Percentiles rank a stretch among this genome's conserved stretches.
Evolutionary conservation across 2,329 filamentous ascomycete genomes (phyloP).

Genomic region (Aspergillus neotritici): DNA sequence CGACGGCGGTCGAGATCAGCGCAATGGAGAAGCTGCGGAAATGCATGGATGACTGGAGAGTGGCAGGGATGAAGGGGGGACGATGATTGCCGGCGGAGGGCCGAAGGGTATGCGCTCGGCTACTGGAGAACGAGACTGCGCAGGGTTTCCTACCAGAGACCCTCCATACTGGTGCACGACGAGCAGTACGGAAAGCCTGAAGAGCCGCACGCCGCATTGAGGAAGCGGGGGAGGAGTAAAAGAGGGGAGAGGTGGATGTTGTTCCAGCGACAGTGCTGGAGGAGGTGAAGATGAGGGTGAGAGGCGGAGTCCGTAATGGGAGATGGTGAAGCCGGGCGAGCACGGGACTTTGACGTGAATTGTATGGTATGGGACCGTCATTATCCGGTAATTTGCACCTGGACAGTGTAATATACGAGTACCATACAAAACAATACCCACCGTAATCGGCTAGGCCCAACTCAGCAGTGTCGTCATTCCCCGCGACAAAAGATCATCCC

Average conservation of each 20-base stretch:
- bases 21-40: constrained; percentile 45
- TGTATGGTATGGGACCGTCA: constrained; percentile 6
- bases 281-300: constrained; percentile 4
- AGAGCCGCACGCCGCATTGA: constrained; percentile 46
- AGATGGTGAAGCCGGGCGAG: background rate
- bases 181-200: constrained; percentile 45
- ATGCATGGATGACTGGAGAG: constrained; percentile 44
- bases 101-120: constrained; percentile 34
- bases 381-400: background rate
- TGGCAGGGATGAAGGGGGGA: constrained; percentile 29
- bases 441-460: constrained; percentile 20
- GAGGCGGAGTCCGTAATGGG: background rate
- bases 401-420: constrained; percentile 1
- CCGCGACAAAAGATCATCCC: constrained; percentile 14
- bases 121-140: constrained; percentile 33
- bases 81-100: constrained; percentile 31
- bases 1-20: constrained; percentile 44
- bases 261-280: constrained; percentile 6
- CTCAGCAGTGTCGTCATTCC: constrained; percentile 31
- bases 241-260: constrained; percentile 5
- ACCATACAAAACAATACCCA: background rate
- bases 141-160: constrained; percentile 32
- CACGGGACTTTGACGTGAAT: background rate
- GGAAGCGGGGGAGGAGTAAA: constrained; percentile 10
- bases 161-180: constrained; percentile 42